Base-by-base conservation (phyloP, 2,329 filamentous ascomycete species). In the Aspergillus eucalypticola region DNA sequence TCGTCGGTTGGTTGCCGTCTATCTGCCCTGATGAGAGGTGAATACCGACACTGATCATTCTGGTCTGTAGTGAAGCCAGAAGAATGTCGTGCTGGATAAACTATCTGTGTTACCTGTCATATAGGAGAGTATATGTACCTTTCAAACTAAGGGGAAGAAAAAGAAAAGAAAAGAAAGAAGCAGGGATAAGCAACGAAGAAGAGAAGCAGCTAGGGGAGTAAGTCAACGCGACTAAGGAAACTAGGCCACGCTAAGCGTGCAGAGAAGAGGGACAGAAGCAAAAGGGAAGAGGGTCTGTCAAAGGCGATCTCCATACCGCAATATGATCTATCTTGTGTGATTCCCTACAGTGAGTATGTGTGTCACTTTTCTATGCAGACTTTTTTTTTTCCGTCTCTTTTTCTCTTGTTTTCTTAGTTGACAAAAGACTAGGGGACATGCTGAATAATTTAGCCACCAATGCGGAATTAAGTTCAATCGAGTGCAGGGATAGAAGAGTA, bases 241-340 rank as follows among this genome's bases (percentile, higher is more conserved):
- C 32, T 35, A 35, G 32, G 41, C n/a, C 15, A 50, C 15, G 46
- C 46, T 50, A 50, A 32, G 46, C 46, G 46, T 50, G 53, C 53
- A 55, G 53, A 32, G 39, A 32, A 55, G 17, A 32, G 53, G 17
- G 21, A 53, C 10, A 23, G 35, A 53, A 53, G 38, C 25, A 42
- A 55, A 38, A 25, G 23, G 32, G 32, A 53, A 41, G 25, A 53
- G 35, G 50, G 32, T 39, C 35, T 39, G 32, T 25, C 35, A 38
- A 53, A 39, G 51, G 35, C 35, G 53, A 55, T 55, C 53, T 39
- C 39, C 53, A 42, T 55, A 55, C 53, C 53, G 53, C 53, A 46
- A 55, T 55, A 29, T 55, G 53, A 42, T 19, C 25, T 42, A 17
- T 57, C 46, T 35, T 5, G 32, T 35, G 13, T 35, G 5, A 5